Base-by-base conservation (phyloP, 768 basidiomycete genomes). In the Cubamyces sp. region DNA sequence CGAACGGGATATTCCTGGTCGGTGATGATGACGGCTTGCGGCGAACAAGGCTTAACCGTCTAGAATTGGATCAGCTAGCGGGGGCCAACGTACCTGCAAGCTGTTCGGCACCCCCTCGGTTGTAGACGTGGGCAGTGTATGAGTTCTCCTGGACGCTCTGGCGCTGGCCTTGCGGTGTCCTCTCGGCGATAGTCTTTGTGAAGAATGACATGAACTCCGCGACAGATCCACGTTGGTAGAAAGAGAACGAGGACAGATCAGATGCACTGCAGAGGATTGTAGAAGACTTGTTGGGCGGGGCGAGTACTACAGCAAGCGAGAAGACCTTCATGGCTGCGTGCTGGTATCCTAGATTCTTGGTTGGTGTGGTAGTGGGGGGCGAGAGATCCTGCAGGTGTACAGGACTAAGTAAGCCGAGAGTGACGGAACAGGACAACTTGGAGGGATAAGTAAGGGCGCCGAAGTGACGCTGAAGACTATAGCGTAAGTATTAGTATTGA, bases 1-100 rank as follows among this genome's bases (percentile, higher is more conserved):
- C 97, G 88, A 57, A 94, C 91, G 56, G 96, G 97, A 75, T 99
- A 99, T 74, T 98, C 97, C 50, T 91, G 83, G 77, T 98, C 96
- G 19, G 95, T 90, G 68, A 98, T 91, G 68, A 98, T 87, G 57
- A 98, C 91, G 61, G 85, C 95, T 96, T 70, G 25, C 6, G 14
- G 14, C 4, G 3, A 18, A 49, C 11, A 49, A 16, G 15, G 14
- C 8, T 49, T 14, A 28, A 5, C 14, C 48, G 18, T 18, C 18
- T 28, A 18, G 5, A 18, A 16, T 6, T 23, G 5, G 9, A 16
- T 49, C 25, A 28, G 12, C 0, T 12, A 46, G 19, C 11, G 21
- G 12, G n/a, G 28, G n/a, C 1, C 19, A 3, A 76, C 85, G 57
- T 60, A 93, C 94, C 95, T 68, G 91, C 90, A 39, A 96, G 79